Base-by-base conservation (phyloP, 192 early-diverging fungal species). In the Backusella morwellensis region DNA sequence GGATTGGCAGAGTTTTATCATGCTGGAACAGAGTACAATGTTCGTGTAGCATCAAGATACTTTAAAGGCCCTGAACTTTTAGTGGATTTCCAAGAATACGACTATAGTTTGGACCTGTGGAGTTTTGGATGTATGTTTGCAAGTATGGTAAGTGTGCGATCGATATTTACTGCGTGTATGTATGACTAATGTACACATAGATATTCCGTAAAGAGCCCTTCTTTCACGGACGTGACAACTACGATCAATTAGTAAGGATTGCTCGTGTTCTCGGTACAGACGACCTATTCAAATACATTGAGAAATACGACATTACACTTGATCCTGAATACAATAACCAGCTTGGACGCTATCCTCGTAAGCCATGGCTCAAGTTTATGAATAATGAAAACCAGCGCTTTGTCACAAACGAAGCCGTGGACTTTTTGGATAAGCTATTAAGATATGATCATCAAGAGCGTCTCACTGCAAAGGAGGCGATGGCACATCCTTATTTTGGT, bases 41-140 rank as follows among this genome's bases (percentile, higher is more conserved):
- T 99, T 44, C 90, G 98, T 41, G 98, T 99, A 6, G 98, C 98
- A 19, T 98, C 97, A 63, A 86, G 98, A 76, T 99, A 99, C 86
- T 99, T 98, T 84, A 99, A 99, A 83, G 96, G 97, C 0, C 98
- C 98, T 12, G 98, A 99, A 83, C 90, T 99, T 71, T 87, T 99
- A 70, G 97, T 99, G 36, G 97, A 99, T 82, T 98, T 97, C 82
- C 96, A 95, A 80, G 93, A 95, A 82, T 99, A 99, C 82, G 98
- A 99, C 87, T 99, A 99, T 79, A 96, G 95, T 66, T 88, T 99
- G 73, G 98, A 99, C 77, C 95, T 99, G 95, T 99, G 98, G 98
- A 97, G 95, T 82, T 90, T 97, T 79, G 98, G 98, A 11, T 98
- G 97, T 84, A 99, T 98, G 97, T 97, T 99, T 89, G 98, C 97